Conservation (phyloP, 352 stramenopile species). For the Phytophthora brassicae region DNA sequence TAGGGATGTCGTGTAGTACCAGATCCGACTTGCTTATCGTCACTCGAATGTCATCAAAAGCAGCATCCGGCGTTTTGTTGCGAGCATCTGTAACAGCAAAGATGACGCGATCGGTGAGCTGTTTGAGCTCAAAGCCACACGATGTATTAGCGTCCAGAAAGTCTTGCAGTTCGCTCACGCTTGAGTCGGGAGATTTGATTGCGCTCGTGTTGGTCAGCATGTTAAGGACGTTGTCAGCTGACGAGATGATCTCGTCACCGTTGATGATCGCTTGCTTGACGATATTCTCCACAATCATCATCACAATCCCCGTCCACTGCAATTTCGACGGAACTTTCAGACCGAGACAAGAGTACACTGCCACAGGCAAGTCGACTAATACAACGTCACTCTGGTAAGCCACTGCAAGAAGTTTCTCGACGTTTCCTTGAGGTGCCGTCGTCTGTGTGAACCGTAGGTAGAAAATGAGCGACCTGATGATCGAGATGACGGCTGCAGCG, state of each 20-base stretch:
- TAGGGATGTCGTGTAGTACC: conserved; percentile 23
- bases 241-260: conserved; percentile 21
- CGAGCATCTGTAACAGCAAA: conserved; percentile 17
- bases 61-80: conserved; percentile 16
- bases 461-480: conserved; percentile 13
- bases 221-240: conserved; percentile 21
- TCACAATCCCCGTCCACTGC: conserved; percentile 11
- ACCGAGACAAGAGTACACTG: conserved; percentile 5
- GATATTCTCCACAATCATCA: conserved; percentile 23
- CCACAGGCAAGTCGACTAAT: conserved; percentile 1
- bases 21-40: conserved; percentile 14
- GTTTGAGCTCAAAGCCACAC: conserved; percentile 25
- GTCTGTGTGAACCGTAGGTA: conserved; percentile 7
- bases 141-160: conserved; percentile 18
- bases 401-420: conserved; percentile 2
- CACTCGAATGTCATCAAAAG: conserved; percentile 16
- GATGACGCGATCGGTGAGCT: conserved; percentile 18
- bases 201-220: conserved; percentile 17
- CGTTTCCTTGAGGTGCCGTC: conserved; percentile 3
- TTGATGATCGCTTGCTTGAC: conserved; percentile 23
- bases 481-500: conserved; percentile 5
- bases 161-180: conserved; percentile 16
- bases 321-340: background rate
- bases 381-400: conserved; percentile 8
- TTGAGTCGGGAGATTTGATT: conserved; percentile 9